These are phyloP conservation scores for Mortierella antarctica DNA, from an alignment of 192 early-diverging fungal species.

Conservation along the genomic window DNA sequence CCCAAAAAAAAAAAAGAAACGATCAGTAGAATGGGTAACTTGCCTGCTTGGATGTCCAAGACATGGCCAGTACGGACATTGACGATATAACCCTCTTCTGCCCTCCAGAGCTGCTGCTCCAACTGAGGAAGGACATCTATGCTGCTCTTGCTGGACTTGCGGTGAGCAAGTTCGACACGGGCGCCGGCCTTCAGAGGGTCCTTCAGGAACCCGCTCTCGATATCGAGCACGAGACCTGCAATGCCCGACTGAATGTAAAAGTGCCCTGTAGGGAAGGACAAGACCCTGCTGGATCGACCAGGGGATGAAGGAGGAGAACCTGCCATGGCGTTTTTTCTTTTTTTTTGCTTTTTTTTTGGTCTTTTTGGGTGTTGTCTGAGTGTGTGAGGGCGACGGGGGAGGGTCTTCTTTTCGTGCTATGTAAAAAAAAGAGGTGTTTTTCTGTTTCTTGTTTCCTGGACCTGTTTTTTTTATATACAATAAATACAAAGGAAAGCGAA, in stretches of 20 bases:
- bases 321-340: constrained; percentile 6
- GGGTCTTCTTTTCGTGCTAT: no score
- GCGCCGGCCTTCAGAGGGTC: constrained; percentile 47
- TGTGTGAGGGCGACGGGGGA: no score
- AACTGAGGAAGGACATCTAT: constrained; percentile 19
- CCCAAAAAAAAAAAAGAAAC: neutral
- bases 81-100: constrained; percentile 48
- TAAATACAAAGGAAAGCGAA: constrained; percentile 6
- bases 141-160: constrained; percentile 38
- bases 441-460: constrained; percentile 9
- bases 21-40: neutral
- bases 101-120: constrained; percentile 54
- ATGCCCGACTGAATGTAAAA: constrained; percentile 46
- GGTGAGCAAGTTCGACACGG: constrained; percentile 37
- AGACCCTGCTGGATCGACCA: constrained; percentile 33
- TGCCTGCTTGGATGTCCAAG: constrained; percentile 51
- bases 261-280: constrained; percentile 39
- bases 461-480: constrained; percentile 9
- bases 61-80: constrained; percentile 49
- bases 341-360: constrained; percentile 4
- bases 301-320: constrained; percentile 18
- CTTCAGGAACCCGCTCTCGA: constrained; percentile 48
- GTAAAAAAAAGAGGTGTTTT: neutral
- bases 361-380: neutral
- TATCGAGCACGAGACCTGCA: constrained; percentile 46